Evolutionary conservation across 169 alveolate genomes (phyloP), one percentile per base, ranked within the genome.

Genomic region (Cryptosporidium viatorum): DNA sequence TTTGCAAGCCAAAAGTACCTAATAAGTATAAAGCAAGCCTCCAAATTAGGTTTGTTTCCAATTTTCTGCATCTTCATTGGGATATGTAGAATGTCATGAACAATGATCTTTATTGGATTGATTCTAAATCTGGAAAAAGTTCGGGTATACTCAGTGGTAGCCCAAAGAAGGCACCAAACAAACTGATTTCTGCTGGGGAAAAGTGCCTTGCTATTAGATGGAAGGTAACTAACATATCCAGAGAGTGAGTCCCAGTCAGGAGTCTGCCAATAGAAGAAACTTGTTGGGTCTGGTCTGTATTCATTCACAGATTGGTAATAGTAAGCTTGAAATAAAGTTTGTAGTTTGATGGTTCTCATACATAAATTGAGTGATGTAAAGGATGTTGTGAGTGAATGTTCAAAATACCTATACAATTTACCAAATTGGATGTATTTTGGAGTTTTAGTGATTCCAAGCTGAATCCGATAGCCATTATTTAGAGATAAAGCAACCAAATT

Each of bases 151-250:
- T 80, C 89, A 7, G 80, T 60, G 10, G 80, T 45, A 16, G 69
- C 14, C 89, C 89, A 80, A n/a, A 80, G 52, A 23, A 80, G 70
- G 23, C 89, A 80, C 89, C 89, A 80, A 1, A 80, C 69, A 65
- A 80, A 80, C n/a, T 80, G 89, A 60, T 80, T 65, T 62, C 89
- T 58, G 29, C 69, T 33, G 3, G 89, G 89, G 12, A 45, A 65
- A 14, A 62, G 21, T 18, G 45, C 60, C 3, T n/a, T 31, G 16
- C 29, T 45, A 9, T 41, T 26, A 4, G 68, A 10, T 6, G 80
- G 89, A 10, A 80, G 41, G 29, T 80, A 80, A 16, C 89, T 80
- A 23, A 60, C 29, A 65, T 80, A 80, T 3, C 80, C 89, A 26
- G 69, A 16, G 7, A 80, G 55, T 5, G 80, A 59, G 21, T 65